These are phyloP conservation scores for Colletotrichum paranaense DNA, from an alignment of 2,329 filamentous ascomycete genomes.

Conservation along the genomic window DNA sequence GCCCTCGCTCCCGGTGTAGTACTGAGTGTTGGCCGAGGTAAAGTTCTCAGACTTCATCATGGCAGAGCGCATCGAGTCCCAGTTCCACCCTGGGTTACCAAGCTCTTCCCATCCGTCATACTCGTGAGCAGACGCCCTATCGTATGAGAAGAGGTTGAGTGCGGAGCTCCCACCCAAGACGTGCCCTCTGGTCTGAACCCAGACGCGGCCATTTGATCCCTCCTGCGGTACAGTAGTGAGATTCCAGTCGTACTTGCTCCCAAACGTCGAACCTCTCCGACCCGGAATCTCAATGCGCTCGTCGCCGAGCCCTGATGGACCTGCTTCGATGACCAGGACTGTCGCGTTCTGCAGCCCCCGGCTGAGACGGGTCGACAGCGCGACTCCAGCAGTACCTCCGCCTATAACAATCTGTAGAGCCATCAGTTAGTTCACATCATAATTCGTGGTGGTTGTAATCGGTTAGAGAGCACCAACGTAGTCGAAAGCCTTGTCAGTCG, in stretches of 20 bases:
- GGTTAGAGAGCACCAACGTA: constrained; percentile 5
- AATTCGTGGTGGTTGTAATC: not conserved
- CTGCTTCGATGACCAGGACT: constrained; percentile 46
- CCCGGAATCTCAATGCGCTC: constrained; percentile 42
- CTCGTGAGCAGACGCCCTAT: constrained; percentile 43
- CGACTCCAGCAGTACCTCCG: constrained; percentile 28
- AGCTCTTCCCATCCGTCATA: constrained; percentile 47
- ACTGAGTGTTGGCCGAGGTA: constrained; percentile 35
- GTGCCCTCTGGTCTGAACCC: constrained; percentile 53
- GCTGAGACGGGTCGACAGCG: constrained; percentile 37
- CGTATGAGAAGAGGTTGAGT: constrained; percentile 54
- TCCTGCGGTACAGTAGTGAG: constrained; percentile 53
- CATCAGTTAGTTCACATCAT: not conserved
- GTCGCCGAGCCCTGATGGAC: constrained; percentile 38
- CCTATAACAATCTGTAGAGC: constrained; percentile 32
- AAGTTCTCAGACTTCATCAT: constrained; percentile 44
- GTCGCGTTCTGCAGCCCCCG: constrained; percentile 34
- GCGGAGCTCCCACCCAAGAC: constrained; percentile 58
- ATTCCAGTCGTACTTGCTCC: constrained; percentile 47
- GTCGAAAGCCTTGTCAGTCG: not conserved
- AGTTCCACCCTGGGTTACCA: constrained; percentile 49
- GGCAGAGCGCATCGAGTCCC: constrained; percentile 47
- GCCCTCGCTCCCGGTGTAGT: constrained; percentile 30
- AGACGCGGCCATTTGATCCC: constrained; percentile 48
- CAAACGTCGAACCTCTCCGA: constrained; percentile 38